Conservation (phyloP, 2,329 filamentous ascomycete genomes). For the Annulohypoxylon truncatum region DNA sequence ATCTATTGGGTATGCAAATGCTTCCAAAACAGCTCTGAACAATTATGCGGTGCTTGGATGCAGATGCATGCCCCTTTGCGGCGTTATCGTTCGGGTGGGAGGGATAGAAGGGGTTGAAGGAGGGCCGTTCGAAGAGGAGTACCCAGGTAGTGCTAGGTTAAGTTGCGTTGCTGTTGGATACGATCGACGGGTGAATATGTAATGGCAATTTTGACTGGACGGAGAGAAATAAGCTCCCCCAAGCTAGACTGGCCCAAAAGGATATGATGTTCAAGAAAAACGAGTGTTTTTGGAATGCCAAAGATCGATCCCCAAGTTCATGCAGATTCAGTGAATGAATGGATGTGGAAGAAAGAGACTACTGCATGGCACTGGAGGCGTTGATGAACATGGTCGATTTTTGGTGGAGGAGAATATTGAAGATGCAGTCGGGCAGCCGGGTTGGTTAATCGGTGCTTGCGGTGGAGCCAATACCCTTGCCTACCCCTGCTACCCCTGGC, state of each 20-base stretch:
- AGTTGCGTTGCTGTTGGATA: slow-evolving; percentile 21
- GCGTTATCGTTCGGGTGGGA: slow-evolving; percentile 48
- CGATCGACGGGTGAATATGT: slow-evolving; percentile 24
- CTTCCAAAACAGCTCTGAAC: slow-evolving; percentile 43
- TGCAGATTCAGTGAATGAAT: slow-evolving; percentile 29
- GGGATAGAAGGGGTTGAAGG: slow-evolving; percentile 34
- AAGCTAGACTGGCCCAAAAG: slow-evolving; percentile 23
- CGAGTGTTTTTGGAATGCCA: slow-evolving; percentile 30
- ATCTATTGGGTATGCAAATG: slow-evolving; percentile 41
- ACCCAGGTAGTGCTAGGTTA: neutral
- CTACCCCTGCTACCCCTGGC: slow-evolving; percentile 11
- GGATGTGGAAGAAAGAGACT: slow-evolving; percentile 23
- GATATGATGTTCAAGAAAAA: slow-evolving; percentile 30
- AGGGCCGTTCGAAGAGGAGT: slow-evolving; percentile 32
- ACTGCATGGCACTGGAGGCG: slow-evolving; percentile 33
- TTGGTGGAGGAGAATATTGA: slow-evolving; percentile 1
- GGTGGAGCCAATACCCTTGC: neutral
- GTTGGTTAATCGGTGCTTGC: slow-evolving; percentile 18
- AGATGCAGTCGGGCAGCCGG: slow-evolving; percentile 23
- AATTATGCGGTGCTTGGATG: slow-evolving; percentile 47
- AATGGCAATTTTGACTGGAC: slow-evolving; percentile 25
- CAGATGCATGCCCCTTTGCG: slow-evolving; percentile 47
- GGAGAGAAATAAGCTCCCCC: slow-evolving; percentile 19
- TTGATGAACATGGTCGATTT: slow-evolving; percentile 16
- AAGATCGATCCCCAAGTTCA: slow-evolving; percentile 38